A percentile compares a stretch with the other conserved stretches of the same genome.
These are phyloP conservation scores for Amauroascus niger DNA, from an alignment of 2,329 filamentous ascomycete species.

Conservation along the genomic window DNA sequence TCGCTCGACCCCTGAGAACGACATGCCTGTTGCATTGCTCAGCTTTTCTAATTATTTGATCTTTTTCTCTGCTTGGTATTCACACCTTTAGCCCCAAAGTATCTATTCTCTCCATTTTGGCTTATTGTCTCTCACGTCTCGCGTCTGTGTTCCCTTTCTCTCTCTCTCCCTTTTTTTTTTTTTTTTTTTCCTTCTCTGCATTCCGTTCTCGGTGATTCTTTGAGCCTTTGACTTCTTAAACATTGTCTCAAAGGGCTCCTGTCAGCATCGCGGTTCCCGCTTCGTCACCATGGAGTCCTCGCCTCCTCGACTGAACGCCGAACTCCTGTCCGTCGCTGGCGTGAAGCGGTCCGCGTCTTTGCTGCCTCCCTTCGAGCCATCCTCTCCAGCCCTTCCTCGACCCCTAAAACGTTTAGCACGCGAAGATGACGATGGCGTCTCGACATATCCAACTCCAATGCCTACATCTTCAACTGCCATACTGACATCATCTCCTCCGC, in stretches of 20 bases:
- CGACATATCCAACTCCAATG: constrained; percentile 82
- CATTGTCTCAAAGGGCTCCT: constrained; percentile 5
- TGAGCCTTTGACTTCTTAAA: constrained; percentile 7
- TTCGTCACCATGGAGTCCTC: constrained; percentile 33
- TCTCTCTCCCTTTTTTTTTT: background rate
- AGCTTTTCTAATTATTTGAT: background rate
- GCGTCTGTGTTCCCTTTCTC: background rate
- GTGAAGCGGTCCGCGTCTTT: constrained; percentile 41
- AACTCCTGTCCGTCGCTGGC: constrained; percentile 28
- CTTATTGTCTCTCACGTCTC: background rate
- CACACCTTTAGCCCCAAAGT: background rate
- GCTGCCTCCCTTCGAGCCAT: constrained; percentile 43
- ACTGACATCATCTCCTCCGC: constrained; percentile 73
- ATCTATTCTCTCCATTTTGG: background rate
- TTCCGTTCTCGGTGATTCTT: no score
- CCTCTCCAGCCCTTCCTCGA: constrained; percentile 41
- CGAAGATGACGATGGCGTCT: constrained; percentile 33
- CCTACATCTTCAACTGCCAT: constrained; percentile 91
- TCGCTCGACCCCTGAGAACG: constrained; percentile 6
- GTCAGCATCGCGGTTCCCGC: constrained; percentile 5
- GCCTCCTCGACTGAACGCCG: constrained; percentile 28
- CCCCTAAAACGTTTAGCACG: constrained; percentile 40
- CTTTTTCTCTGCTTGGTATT: background rate
- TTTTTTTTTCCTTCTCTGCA: background rate
- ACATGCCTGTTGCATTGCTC: constrained; percentile 1